Evolutionary conservation across 1,139 yeast genomes (phyloP).

Genomic region (Sugiyamaella paludigena): DNA sequence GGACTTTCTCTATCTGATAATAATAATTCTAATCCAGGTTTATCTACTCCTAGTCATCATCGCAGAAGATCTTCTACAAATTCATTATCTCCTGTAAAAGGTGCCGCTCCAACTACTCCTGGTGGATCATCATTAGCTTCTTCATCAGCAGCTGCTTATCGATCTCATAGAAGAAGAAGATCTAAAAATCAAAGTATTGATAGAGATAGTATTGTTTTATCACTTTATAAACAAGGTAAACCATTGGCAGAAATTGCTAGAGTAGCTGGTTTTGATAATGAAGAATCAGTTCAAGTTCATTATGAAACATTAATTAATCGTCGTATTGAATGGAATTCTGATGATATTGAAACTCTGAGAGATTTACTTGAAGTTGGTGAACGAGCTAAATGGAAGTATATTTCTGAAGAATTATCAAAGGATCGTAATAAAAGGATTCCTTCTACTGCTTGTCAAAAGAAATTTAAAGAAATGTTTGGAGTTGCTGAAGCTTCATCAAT

Average conservation of each 20-base stretch:
- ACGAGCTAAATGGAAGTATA: slow-evolving; percentile 44
- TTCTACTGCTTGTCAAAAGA: slow-evolving; percentile 42
- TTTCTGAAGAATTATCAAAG: slow-evolving; percentile 37
- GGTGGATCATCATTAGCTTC: slow-evolving; percentile 12
- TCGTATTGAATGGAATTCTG: slow-evolving; percentile 34
- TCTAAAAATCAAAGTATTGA: slow-evolving; percentile 18
- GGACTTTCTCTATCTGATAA: slow-evolving; percentile 12
- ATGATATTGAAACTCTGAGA: slow-evolving; percentile 38
- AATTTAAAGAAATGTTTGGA: slow-evolving; percentile 44
- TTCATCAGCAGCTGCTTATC: slow-evolving; percentile 12
- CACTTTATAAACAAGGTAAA: slow-evolving; percentile 24
- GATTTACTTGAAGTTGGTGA: slow-evolving; percentile 42
- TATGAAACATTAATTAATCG: slow-evolving; percentile 18
- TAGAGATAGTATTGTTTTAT: slow-evolving; percentile 22
- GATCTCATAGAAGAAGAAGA: slow-evolving; percentile 17
- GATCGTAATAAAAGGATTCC: slow-evolving; percentile 40
- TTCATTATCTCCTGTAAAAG: slow-evolving; percentile 9
- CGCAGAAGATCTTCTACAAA: slow-evolving; percentile 8
- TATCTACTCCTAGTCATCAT: slow-evolving; percentile 6
- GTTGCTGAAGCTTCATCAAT: slow-evolving; percentile 41
- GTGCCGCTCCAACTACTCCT: slow-evolving; percentile 8
- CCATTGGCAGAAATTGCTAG: slow-evolving; percentile 27
- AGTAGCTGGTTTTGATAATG: slow-evolving; percentile 20
- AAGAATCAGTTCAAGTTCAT: slow-evolving; percentile 20
- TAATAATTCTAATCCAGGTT: neutral